Conservation (phyloP, 306 rosid species). For the Pachyrhizus erosus region DNA sequence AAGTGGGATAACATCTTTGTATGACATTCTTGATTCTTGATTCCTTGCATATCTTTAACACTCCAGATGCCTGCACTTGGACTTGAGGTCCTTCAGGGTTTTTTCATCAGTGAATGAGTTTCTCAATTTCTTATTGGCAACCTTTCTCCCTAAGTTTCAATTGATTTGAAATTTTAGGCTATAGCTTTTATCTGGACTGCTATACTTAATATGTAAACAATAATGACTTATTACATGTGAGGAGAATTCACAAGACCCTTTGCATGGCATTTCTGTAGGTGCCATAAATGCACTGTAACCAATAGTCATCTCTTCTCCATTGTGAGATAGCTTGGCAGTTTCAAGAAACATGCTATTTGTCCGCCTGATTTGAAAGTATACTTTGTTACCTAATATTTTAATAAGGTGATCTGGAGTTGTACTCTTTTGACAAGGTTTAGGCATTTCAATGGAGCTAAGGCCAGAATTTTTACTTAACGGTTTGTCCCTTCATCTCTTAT, state of each 20-base stretch:
- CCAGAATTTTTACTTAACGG: neutral
- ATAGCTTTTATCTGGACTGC: conserved; percentile 2
- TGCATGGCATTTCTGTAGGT: neutral
- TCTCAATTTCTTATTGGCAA: neutral
- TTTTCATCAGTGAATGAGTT: neutral
- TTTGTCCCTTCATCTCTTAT: neutral
- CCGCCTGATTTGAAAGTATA: too few species aligned
- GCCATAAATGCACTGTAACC: neutral
- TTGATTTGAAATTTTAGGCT: neutral
- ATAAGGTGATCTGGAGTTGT: neutral
- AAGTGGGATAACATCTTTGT: neutral
- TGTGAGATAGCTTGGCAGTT: neutral
- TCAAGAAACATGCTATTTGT: neutral
- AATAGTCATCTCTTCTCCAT: neutral
- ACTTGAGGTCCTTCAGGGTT: neutral
- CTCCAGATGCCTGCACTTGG: neutral
- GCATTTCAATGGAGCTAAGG: neutral
- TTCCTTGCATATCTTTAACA: neutral
- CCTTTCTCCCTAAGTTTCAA: neutral
- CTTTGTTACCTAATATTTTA: too few species aligned
- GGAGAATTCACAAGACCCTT: neutral
- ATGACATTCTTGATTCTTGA: conserved; percentile 8
- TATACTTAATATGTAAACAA: neutral
- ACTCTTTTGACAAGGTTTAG: neutral
- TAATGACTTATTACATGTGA: neutral